These are phyloP conservation scores for Medakamo hakoo DNA, from an alignment of 139 green algal genomes.

Conservation along the genomic window DNA sequence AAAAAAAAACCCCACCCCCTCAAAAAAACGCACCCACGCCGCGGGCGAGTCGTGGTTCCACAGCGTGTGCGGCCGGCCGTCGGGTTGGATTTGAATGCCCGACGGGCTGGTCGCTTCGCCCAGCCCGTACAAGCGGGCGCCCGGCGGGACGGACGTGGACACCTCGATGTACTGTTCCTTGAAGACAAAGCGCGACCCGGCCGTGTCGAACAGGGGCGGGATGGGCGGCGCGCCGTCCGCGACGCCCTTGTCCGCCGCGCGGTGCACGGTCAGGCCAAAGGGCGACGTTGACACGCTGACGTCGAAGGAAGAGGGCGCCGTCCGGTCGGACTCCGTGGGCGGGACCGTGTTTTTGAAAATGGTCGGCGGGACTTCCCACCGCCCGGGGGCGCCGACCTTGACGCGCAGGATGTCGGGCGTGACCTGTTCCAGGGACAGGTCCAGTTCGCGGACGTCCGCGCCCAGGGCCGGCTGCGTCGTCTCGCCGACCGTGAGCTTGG, in stretches of 20 bases:
- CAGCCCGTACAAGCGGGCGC: constrained; percentile 24
- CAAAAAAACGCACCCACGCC: no score
- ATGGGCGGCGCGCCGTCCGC: no score
- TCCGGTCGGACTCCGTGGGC: background rate
- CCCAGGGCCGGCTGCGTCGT: background rate
- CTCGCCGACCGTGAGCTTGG: background rate
- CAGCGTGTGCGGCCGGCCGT: constrained; percentile 16
- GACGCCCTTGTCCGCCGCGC: background rate
- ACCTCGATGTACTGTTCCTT: constrained; percentile 41
- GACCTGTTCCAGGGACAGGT: background rate
- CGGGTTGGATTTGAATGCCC: background rate
- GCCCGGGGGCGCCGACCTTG: background rate
- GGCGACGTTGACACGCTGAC: background rate
- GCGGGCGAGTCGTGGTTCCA: constrained; percentile 33
- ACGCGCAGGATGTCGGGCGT: background rate
- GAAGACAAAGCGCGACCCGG: constrained; percentile 13
- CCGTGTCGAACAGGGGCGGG: constrained; percentile 19
- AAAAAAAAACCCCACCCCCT: no score
- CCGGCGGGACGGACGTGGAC: constrained; percentile 5
- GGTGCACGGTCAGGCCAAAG: constrained; percentile 3
- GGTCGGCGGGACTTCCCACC: background rate
- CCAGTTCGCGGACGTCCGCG: background rate
- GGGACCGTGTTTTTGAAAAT: background rate
- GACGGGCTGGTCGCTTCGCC: constrained; percentile 18
- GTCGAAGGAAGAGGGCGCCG: background rate